phyloP scores from a whole-genome alignment of 306 rosid species.

The Gastrolobium bilobum region DNA sequence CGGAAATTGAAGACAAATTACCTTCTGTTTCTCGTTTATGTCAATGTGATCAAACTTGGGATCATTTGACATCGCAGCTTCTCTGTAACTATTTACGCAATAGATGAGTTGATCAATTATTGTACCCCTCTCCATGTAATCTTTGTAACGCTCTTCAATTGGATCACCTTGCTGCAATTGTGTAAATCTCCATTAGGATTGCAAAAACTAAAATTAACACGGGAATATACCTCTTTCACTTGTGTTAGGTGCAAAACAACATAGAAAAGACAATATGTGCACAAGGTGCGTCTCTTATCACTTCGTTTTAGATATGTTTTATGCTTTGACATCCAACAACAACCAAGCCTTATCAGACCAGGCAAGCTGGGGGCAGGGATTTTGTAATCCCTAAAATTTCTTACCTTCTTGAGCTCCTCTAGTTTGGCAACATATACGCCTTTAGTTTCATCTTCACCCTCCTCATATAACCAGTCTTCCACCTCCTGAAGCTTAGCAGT shows the following conservation, averaged over 20 bases:
- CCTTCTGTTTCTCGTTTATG: constrained; percentile 80
- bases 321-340: background rate
- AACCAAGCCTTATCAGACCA: background rate
- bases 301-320: background rate
- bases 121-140: constrained; percentile 70
- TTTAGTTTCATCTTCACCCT: constrained; percentile 97
- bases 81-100: constrained; percentile 81
- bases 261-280: background rate
- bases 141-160: constrained; percentile 82
- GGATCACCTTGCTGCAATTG: constrained; percentile 92
- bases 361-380: background rate
- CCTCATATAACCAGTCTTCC: constrained; percentile 97
- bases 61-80: constrained; percentile 75
- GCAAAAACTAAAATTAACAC: constrained; percentile 36
- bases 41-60: constrained; percentile 92
- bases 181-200: constrained; percentile 11
- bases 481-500: constrained; percentile 79
- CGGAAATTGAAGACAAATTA: constrained; percentile 12
- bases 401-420: constrained; percentile 91
- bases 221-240: background rate
- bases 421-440: constrained; percentile 92
- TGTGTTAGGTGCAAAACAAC: background rate
- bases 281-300: background rate
- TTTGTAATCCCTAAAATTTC: background rate
- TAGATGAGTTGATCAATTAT: constrained; percentile 63